Percentiles rank a stretch among this genome's conserved stretches.
phyloP scores from a whole-genome alignment of 2,329 filamentous ascomycete species.

The Scolecobasidium constrictum region DNA sequence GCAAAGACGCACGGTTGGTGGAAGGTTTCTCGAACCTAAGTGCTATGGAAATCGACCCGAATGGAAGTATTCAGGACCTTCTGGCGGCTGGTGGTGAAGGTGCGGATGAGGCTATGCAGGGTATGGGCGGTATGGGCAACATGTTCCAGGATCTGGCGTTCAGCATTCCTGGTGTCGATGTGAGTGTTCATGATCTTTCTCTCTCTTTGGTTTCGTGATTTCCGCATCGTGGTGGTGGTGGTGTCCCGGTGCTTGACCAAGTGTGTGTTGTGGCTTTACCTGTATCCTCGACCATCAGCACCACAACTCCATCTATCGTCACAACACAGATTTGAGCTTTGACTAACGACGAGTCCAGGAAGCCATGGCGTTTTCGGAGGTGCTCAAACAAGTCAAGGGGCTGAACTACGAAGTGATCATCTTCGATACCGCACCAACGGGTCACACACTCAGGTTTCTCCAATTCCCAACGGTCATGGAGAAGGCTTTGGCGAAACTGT shows the following conservation, averaged over 20 bases:
- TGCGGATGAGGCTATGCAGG: slow-evolving; percentile 58
- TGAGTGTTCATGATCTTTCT: no score
- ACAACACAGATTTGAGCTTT: no score
- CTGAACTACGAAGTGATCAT: slow-evolving; percentile 98
- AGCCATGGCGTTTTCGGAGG: slow-evolving; percentile 98
- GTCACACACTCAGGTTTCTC: slow-evolving; percentile 95
- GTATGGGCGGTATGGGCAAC: slow-evolving; percentile 61
- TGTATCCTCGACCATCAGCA: no score
- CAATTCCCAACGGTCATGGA: slow-evolving; percentile 97
- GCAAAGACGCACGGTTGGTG: slow-evolving; percentile 90
- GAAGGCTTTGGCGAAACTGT: slow-evolving; percentile 95
- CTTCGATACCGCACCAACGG: slow-evolving; percentile 96
- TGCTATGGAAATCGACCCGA: slow-evolving; percentile 98
- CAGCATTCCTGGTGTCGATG: slow-evolving; percentile 47
- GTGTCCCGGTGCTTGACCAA: no score
- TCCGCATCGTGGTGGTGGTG: no score
- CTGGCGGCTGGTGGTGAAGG: slow-evolving; percentile 68
- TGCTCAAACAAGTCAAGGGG: slow-evolving; percentile 97
- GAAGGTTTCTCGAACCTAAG: slow-evolving; percentile 89
- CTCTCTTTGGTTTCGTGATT: no score
- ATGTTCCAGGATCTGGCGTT: slow-evolving; percentile 99
- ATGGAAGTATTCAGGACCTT: slow-evolving; percentile 93
- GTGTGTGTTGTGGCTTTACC: no score
- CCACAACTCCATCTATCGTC: no score
- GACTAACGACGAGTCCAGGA: no score